These are phyloP conservation scores for Biscogniauxia marginata DNA, from an alignment of 2,329 filamentous ascomycete genomes.

Conservation along the genomic window DNA sequence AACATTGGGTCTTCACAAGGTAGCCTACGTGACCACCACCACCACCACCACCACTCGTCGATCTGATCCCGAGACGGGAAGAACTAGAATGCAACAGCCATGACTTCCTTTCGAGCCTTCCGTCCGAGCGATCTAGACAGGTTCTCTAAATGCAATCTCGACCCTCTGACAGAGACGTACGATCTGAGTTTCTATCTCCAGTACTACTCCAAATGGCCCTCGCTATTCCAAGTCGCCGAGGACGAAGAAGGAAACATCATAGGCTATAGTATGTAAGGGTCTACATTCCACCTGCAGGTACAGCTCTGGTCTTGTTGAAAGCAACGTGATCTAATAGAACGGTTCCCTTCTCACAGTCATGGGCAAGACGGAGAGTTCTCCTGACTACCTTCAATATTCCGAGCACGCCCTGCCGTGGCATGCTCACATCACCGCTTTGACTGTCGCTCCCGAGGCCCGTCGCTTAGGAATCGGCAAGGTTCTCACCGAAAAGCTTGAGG, in stretches of 20 bases:
- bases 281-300: background rate
- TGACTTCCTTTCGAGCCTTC: conserved; percentile 87
- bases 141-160: conserved; percentile 92
- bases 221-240: conserved; percentile 89
- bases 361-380: conserved; percentile 91
- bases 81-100: conserved; percentile 35
- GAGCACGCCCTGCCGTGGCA: conserved; percentile 98
- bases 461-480: conserved; percentile 84
- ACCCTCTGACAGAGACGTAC: conserved; percentile 97
- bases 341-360: conserved; percentile 64
- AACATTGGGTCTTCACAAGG: conserved; percentile 4
- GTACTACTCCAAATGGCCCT: conserved; percentile 94
- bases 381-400: conserved; percentile 69
- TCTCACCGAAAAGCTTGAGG: conserved; percentile 77
- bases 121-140: conserved; percentile 79
- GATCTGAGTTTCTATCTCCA: conserved; percentile 93
- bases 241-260: conserved; percentile 84
- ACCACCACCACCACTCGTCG: background rate
- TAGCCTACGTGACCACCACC: background rate
- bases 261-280: conserved; percentile 73
- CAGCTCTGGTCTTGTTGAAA: conserved; percentile 30
- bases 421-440: conserved; percentile 94
- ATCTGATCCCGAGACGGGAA: no score
- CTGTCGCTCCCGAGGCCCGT: conserved; percentile 82
- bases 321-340: conserved; percentile 13